phyloP scores from a whole-genome alignment of 108 stramenopile genomes.

The Nitzschia inconspicua region DNA sequence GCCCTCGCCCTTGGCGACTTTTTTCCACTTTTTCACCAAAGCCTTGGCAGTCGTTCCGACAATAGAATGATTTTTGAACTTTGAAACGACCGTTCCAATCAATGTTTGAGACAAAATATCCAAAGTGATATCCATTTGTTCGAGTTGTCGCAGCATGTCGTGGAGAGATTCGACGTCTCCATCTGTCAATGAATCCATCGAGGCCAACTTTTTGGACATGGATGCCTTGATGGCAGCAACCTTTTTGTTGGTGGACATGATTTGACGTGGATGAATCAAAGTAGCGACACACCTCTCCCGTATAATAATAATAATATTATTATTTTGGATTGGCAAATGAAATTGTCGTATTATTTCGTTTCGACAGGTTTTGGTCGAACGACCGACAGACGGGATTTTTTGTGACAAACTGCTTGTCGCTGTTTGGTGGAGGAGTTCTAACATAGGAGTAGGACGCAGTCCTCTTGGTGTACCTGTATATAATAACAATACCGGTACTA shows the following conservation, averaged over 20 bases:
- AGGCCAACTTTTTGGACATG: slow-evolving; percentile 54
- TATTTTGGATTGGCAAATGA: no score
- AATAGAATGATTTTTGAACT: slow-evolving; percentile 62
- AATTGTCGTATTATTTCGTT: no score
- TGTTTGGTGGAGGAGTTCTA: no score
- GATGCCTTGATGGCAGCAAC: slow-evolving; percentile 71
- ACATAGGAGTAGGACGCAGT: no score
- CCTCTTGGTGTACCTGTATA: no score
- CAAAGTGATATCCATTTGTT: slow-evolving; percentile 56
- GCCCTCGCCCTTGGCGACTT: slow-evolving; percentile 51
- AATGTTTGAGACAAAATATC: slow-evolving; percentile 70
- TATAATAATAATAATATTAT: no score
- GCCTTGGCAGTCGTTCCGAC: slow-evolving; percentile 56
- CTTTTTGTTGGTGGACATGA: slow-evolving; percentile 27
- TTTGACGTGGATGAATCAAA: no score
- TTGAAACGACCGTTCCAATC: slow-evolving; percentile 78
- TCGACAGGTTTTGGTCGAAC: no score
- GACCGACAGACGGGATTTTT: no score
- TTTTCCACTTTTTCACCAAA: slow-evolving; percentile 87
- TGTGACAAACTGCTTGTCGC: no score
- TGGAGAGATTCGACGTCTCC: slow-evolving; percentile 57
- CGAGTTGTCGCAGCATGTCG: slow-evolving; percentile 74
- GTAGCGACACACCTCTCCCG: no score
- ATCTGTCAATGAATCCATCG: slow-evolving; percentile 33
- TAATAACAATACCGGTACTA: no score